Conservation (phyloP, 495 filamentous ascomycete genomes). For the Cercophora sp. region DNA sequence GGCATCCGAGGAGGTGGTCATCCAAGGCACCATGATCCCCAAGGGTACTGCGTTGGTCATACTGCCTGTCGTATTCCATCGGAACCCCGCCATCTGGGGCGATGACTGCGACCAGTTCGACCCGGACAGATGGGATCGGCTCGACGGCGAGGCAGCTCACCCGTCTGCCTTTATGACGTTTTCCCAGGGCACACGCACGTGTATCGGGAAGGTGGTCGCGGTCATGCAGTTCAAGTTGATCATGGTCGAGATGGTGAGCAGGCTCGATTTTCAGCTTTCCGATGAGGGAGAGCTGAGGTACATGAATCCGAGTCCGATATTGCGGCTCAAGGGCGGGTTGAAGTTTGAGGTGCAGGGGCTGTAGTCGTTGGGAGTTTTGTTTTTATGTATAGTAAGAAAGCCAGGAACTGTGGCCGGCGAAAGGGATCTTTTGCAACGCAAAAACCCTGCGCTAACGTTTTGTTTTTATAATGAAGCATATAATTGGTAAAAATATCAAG, state of each 20-base stretch:
- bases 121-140: conserved; percentile 33
- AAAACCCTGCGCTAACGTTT: no score
- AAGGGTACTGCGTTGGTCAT: conserved; percentile 30
- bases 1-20: conserved; percentile 21
- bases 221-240: not conserved
- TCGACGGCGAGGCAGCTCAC: not conserved
- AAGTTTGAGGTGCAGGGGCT: no score
- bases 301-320: not conserved
- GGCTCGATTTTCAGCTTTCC: not conserved
- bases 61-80: conserved; percentile 22
- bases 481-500: no score
- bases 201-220: not conserved
- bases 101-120: conserved; percentile 24
- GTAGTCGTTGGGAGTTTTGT: no score
- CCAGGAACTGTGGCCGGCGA: no score
- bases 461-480: no score
- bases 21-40: conserved; percentile 27
- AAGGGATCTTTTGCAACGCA: no score
- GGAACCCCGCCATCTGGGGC: conserved; percentile 32
- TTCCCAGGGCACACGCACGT: not conserved
- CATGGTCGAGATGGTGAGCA: not conserved
- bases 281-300: not conserved
- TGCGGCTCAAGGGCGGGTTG: not conserved
- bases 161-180: not conserved
- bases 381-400: no score